Evolutionary conservation across 371 early-diverging fungal species (phyloP).

Genomic region (Mortierella sp.): DNA sequence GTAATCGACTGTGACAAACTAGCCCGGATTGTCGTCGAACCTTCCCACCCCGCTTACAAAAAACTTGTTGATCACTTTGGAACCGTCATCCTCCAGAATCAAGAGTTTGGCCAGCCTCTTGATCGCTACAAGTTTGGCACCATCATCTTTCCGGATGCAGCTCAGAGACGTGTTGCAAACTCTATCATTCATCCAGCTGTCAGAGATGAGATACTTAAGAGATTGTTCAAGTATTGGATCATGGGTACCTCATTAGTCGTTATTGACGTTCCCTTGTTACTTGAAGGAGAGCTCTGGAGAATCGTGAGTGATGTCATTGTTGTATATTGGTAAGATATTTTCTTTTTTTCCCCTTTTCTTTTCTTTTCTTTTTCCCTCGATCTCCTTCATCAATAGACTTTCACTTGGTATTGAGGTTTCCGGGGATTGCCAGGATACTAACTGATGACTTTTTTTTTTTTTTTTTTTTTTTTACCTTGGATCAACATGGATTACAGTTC

Average conservation of each 20-base stretch:
- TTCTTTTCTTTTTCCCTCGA: background rate
- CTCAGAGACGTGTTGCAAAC: slow-evolving; percentile 81
- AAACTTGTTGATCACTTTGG: slow-evolving; percentile 85
- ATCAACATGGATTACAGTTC: slow-evolving; percentile 63
- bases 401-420: no score
- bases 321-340: slow-evolving; percentile 77
- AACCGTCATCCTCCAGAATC: slow-evolving; percentile 67
- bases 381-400: no score
- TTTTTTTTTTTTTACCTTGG: background rate
- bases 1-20: slow-evolving; percentile 94
- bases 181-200: slow-evolving; percentile 91
- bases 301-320: slow-evolving; percentile 82
- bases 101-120: slow-evolving; percentile 63
- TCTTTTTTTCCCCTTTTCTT: background rate
- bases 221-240: slow-evolving; percentile 79
- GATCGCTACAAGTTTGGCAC: slow-evolving; percentile 84
- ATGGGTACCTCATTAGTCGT: slow-evolving; percentile 78
- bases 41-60: slow-evolving; percentile 79
- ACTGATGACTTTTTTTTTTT: background rate
- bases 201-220: slow-evolving; percentile 78
- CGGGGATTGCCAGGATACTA: no score
- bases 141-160: slow-evolving; percentile 83
- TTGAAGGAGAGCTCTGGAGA: slow-evolving; percentile 84
- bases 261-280: slow-evolving; percentile 92
- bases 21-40: slow-evolving; percentile 89